Percentiles rank a stretch among this genome's conserved stretches.
Evolutionary conservation across 257 asterid species (phyloP).

Genomic region (Ligustrum vulgare): DNA sequence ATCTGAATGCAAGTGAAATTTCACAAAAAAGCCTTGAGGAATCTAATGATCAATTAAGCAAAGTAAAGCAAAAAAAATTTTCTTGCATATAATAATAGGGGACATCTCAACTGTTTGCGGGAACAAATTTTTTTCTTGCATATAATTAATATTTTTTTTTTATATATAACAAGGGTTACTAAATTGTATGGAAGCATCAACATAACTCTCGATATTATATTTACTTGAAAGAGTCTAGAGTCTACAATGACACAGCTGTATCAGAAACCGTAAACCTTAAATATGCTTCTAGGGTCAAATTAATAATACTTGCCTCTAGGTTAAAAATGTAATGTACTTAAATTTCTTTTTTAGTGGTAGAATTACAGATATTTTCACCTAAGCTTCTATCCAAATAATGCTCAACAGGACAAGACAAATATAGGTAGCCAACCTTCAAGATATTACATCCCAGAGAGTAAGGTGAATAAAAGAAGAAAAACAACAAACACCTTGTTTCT

Average conservation of each 20-base stretch:
- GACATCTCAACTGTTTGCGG: background rate
- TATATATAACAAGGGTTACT: too few relatives aligned
- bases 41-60: constrained; percentile 1
- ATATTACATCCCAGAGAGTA: constrained; percentile 1
- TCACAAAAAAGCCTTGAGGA: background rate
- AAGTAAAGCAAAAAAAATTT: background rate
- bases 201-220: too few relatives aligned
- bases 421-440: constrained; percentile 5
- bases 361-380: background rate
- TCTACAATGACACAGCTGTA: background rate
- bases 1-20: too few relatives aligned
- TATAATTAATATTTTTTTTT: too few relatives aligned
- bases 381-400: constrained; percentile 1
- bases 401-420: background rate
- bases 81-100: background rate
- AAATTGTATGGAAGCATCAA: background rate
- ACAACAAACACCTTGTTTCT: constrained; percentile 54
- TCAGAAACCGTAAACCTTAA: too few relatives aligned
- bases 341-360: background rate
- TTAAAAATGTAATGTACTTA: background rate
- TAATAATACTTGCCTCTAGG: background rate
- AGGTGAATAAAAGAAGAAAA: constrained; percentile 12
- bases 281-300: background rate
- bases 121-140: too few relatives aligned
- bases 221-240: too few relatives aligned